phyloP scores from a whole-genome alignment of 352 stramenopile species.

The Plasmopara halstedii region DNA sequence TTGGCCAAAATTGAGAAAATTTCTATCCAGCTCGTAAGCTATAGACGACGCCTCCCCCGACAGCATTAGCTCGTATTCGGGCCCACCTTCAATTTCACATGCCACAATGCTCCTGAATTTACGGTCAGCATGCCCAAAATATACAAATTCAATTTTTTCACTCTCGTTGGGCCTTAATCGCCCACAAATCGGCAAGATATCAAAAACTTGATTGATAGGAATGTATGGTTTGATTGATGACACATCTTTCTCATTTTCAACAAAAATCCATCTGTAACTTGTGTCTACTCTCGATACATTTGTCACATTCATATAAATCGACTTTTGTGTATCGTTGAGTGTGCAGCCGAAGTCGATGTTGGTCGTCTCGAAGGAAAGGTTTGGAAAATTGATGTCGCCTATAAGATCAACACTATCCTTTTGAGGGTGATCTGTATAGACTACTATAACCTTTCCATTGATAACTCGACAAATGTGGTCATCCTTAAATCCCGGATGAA shows the following conservation, averaged over 20 bases:
- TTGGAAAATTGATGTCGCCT: conserved; percentile 92
- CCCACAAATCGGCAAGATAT: conserved; percentile 91
- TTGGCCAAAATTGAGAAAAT: conserved; percentile 89
- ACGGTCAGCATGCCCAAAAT: conserved; percentile 89
- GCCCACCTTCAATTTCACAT: conserved; percentile 91
- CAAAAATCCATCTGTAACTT: conserved; percentile 90
- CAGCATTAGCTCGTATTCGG: conserved; percentile 89
- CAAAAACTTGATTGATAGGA: conserved; percentile 91
- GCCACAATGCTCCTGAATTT: conserved; percentile 86
- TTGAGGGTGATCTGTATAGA: conserved; percentile 87
- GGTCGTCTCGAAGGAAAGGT: conserved; percentile 87
- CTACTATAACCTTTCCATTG: conserved; percentile 75
- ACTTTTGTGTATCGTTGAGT: conserved; percentile 93
- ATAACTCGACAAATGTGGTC: conserved; percentile 86
- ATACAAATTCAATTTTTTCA: conserved; percentile 91
- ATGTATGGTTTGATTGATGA: conserved; percentile 69
- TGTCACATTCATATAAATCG: conserved; percentile 72
- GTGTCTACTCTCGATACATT: conserved; percentile 89
- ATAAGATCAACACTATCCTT: conserved; percentile 84
- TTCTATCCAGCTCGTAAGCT: conserved; percentile 87
- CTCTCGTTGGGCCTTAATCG: conserved; percentile 79
- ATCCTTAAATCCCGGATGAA: conserved; percentile 90
- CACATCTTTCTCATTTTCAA: conserved; percentile 86
- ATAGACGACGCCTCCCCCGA: conserved; percentile 88
- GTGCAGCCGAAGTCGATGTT: conserved; percentile 92